phyloP scores from a whole-genome alignment of 331 rosid species.

The Quercus lobata region DNA sequence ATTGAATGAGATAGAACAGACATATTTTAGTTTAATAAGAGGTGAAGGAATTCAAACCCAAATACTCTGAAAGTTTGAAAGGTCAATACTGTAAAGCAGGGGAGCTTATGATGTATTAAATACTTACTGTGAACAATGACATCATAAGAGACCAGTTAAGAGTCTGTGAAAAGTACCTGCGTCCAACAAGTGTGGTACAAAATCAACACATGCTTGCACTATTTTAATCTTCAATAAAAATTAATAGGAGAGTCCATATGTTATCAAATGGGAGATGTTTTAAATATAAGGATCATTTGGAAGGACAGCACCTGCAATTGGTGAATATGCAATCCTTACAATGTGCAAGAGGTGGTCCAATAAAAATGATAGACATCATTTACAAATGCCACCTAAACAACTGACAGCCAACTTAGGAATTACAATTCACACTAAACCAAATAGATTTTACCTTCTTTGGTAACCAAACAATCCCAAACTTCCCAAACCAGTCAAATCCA shows the following conservation, averaged over 20 bases:
- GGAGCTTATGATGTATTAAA: not conserved
- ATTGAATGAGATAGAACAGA: not conserved
- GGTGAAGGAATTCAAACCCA: not conserved
- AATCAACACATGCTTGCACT: conserved; percentile 13
- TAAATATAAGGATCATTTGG: not conserved
- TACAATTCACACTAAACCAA: too few species aligned
- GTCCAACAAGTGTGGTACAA: conserved; percentile 16
- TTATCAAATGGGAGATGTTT: not conserved
- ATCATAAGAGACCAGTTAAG: conserved; percentile 79
- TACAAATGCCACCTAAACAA: too few species aligned
- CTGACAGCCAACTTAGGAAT: too few species aligned
- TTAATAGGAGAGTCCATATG: not conserved
- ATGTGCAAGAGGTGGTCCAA: too few species aligned
- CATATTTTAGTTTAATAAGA: not conserved
- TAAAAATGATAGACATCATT: too few species aligned
- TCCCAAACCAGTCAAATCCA: too few species aligned
- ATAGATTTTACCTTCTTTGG: too few species aligned
- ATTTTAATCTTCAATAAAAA: not conserved
- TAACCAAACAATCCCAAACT: too few species aligned
- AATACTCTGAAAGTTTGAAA: not conserved
- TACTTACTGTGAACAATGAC: conserved; percentile 79
- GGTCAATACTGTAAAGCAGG: not conserved
- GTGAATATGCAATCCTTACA: too few species aligned
- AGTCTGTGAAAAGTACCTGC: conserved; percentile 70
- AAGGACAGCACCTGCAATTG: too few species aligned